Percentiles rank a stretch among this genome's conserved stretches.
These are phyloP conservation scores for Plectosphaerella sp. DNA, from an alignment of 2,329 filamentous ascomycete genomes.

Conservation along the genomic window DNA sequence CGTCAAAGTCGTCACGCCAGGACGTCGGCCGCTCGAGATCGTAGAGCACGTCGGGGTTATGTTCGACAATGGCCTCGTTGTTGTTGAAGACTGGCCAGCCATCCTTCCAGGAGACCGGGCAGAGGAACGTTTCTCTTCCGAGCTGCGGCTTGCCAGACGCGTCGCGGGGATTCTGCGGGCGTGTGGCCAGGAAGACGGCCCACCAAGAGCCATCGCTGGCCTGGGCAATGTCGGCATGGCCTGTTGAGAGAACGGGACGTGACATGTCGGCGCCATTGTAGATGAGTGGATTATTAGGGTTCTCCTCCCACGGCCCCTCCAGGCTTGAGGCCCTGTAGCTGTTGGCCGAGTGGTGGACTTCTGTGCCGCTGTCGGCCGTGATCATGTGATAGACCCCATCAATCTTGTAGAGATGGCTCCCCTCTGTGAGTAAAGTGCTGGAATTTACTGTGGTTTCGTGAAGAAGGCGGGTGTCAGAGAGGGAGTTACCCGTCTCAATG, in stretches of 20 bases:
- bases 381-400: slow-evolving; percentile 12
- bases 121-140: slow-evolving; percentile 10
- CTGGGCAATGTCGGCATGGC: slow-evolving; percentile 10
- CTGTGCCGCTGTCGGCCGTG: slow-evolving; percentile 11
- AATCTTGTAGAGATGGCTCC: slow-evolving; percentile 11
- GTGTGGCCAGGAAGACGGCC: slow-evolving; percentile 11
- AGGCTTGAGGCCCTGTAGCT: slow-evolving; percentile 6
- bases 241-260: slow-evolving; percentile 9
- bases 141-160: slow-evolving; percentile 7
- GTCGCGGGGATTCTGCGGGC: slow-evolving; percentile 9
- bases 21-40: slow-evolving; percentile 5
- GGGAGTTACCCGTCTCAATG: slow-evolving; percentile 10
- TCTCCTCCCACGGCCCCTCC: slow-evolving; percentile 9
- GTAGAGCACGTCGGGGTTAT: slow-evolving; percentile 8
- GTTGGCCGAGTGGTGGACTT: slow-evolving; percentile 9
- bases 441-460: slow-evolving; percentile 9
- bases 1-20: slow-evolving; percentile 13
- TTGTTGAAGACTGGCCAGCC: slow-evolving; percentile 12
- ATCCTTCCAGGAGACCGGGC: slow-evolving; percentile 9
- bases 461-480: slow-evolving; percentile 8
- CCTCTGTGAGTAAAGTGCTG: slow-evolving; percentile 5
- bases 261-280: slow-evolving; percentile 12
- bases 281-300: slow-evolving; percentile 10
- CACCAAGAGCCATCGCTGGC: slow-evolving; percentile 9
- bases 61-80: slow-evolving; percentile 6